Conservation (phyloP, 495 filamentous ascomycete genomes). For the Tuber microsphaerosporum region DNA sequence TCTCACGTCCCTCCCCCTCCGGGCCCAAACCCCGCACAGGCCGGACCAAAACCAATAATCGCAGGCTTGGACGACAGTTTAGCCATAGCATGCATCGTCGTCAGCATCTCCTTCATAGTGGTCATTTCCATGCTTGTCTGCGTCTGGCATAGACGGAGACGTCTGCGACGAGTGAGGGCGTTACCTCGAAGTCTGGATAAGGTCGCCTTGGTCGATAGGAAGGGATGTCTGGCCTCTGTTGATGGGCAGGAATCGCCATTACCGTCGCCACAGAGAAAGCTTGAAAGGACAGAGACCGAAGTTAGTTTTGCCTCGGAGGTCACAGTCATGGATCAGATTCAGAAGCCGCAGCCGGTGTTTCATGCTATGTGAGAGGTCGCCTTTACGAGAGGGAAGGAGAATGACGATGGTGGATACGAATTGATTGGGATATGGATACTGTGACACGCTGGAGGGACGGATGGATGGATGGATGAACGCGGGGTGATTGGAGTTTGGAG, state of each 20-base stretch:
- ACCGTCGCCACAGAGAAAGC: not conserved
- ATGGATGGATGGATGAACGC: not conserved
- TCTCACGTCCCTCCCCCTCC: not conserved
- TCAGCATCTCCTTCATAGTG: slow-evolving; percentile 12
- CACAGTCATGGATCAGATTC: not conserved
- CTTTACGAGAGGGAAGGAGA: not conserved
- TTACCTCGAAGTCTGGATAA: not conserved
- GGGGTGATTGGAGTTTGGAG: not conserved
- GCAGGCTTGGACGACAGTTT: slow-evolving; percentile 8
- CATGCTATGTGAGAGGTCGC: not conserved
- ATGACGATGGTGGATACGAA: not conserved
- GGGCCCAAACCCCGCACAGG: not conserved
- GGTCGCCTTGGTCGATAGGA: not conserved
- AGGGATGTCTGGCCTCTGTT: not conserved
- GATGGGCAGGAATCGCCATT: not conserved
- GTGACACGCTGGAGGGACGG: not conserved
- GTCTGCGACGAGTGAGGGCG: slow-evolving; percentile 13
- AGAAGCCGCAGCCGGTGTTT: not conserved
- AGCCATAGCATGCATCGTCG: slow-evolving; percentile 22
- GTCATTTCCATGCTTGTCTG: slow-evolving; percentile 26
- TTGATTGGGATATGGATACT: not conserved
- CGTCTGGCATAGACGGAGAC: slow-evolving; percentile 21
- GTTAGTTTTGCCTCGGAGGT: not conserved
- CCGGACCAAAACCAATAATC: not conserved
- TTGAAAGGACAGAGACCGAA: not conserved